Percentiles rank a stretch among this genome's conserved stretches.
Evolutionary conservation across 148 eudicot genomes (phyloP).

Genomic region (Polygonum aviculare): DNA sequence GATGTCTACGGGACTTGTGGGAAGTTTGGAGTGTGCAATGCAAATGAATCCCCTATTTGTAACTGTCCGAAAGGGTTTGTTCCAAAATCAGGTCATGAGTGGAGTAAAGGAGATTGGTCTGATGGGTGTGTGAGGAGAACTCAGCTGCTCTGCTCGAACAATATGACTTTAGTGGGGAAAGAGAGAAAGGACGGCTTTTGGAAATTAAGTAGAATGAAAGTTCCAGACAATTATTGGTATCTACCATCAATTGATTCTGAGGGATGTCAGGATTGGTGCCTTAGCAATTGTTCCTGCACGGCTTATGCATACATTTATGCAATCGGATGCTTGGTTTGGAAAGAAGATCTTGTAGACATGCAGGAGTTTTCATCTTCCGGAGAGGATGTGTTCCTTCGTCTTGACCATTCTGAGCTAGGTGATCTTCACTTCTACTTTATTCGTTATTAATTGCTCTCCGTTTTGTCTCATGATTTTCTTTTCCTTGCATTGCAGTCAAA

Average conservation of each 20-base stretch:
- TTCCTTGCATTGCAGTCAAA: not conserved
- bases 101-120: too few species aligned
- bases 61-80: slow-evolving; percentile 49
- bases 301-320: not conserved
- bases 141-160: slow-evolving; percentile 30
- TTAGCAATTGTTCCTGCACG: slow-evolving; percentile 7
- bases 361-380: slow-evolving; percentile 19
- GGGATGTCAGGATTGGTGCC: slow-evolving; percentile 14
- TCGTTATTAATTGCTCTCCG: too few species aligned
- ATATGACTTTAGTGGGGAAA: not conserved
- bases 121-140: too few species aligned
- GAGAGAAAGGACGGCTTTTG: slow-evolving; percentile 27
- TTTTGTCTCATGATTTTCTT: not conserved
- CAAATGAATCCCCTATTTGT: too few species aligned
- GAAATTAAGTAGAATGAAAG: slow-evolving; percentile 20
- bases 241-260: not conserved
- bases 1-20: too few species aligned
- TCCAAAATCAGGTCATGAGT: too few species aligned
- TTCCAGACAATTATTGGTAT: slow-evolving; percentile 17
- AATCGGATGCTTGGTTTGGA: slow-evolving; percentile 19
- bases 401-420: slow-evolving; percentile 38
- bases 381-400: slow-evolving; percentile 23
- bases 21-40: too few species aligned
- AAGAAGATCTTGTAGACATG: slow-evolving; percentile 22
- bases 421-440: not conserved